phyloP scores from a whole-genome alignment of 2,329 filamentous ascomycete species.

The Pseudocercospora crystallina region DNA sequence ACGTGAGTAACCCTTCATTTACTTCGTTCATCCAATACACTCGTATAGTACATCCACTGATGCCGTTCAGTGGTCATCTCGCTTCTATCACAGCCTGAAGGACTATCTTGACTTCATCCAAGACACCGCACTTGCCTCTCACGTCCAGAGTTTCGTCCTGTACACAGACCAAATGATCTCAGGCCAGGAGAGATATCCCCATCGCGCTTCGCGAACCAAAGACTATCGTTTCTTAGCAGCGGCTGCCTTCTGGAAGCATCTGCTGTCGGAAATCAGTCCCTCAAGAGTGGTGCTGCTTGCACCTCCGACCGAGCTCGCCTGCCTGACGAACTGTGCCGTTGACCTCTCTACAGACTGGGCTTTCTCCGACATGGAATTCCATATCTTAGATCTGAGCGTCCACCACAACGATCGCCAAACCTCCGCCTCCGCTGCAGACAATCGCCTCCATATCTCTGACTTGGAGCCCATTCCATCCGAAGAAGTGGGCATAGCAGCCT shows the following conservation, averaged over 20 bases:
- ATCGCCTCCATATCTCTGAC: constrained; percentile 4
- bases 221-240: constrained; percentile 29
- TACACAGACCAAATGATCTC: constrained; percentile 32
- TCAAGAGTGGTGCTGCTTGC: constrained; percentile 49
- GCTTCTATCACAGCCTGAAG: constrained; percentile 25
- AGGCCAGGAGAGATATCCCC: constrained; percentile 32
- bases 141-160: constrained; percentile 50
- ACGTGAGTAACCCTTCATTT: no score
- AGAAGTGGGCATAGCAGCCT: constrained; percentile 23
- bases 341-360: constrained; percentile 46
- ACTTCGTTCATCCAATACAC: no score
- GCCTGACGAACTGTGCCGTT: constrained; percentile 58
- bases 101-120: constrained; percentile 27
- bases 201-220: constrained; percentile 36
- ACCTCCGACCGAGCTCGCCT: constrained; percentile 62
- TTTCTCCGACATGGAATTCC: constrained; percentile 36
- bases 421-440: background rate
- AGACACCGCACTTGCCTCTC: constrained; percentile 13
- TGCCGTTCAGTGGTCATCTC: constrained; percentile 14
- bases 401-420: background rate
- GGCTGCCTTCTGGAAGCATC: constrained; percentile 50
- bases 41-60: no score
- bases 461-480: constrained; percentile 15
- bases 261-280: constrained; percentile 56
- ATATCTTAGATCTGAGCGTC: constrained; percentile 28